These are phyloP conservation scores for Fraxinus dipetala DNA, from an alignment of 305 asterid genomes.

Conservation along the genomic window DNA sequence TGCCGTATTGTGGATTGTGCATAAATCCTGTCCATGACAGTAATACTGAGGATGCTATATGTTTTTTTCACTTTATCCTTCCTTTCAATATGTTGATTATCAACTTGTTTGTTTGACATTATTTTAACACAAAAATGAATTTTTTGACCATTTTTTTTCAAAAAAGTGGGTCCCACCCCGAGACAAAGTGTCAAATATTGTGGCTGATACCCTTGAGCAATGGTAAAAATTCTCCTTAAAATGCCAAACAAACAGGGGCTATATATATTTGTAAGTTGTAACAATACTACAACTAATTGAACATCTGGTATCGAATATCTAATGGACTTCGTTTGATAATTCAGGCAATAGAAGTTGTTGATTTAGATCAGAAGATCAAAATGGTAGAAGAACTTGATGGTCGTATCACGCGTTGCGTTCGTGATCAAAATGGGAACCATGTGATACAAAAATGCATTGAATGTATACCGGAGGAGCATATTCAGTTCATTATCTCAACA, in stretches of 20 bases:
- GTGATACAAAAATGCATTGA: constrained; percentile 96
- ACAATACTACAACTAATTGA: constrained; percentile 8
- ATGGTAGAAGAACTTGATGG: constrained; percentile 98
- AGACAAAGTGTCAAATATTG: too few species aligned
- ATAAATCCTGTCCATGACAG: not conserved
- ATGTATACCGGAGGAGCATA: constrained; percentile 87
- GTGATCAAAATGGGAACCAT: constrained; percentile 98
- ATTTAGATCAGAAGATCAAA: constrained; percentile 88
- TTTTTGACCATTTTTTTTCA: too few species aligned
- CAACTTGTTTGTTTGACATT: too few species aligned
- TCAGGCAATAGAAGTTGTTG: constrained; percentile 97
- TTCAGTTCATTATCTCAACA: constrained; percentile 73
- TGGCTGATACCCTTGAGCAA: too few species aligned
- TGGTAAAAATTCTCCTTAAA: too few species aligned
- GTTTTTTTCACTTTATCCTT: not conserved
- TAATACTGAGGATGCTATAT: not conserved
- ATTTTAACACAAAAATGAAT: too few species aligned
- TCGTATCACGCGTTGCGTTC: constrained; percentile 90
- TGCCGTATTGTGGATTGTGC: constrained; percentile 11
- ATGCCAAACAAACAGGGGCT: too few species aligned
- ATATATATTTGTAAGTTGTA: not conserved
- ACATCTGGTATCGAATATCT: not conserved
- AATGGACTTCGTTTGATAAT: constrained; percentile 15
- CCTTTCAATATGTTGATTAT: not conserved
- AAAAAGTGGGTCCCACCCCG: too few species aligned